phyloP scores from a whole-genome alignment of 306 rosid species.

The Acacia acuminata region DNA sequence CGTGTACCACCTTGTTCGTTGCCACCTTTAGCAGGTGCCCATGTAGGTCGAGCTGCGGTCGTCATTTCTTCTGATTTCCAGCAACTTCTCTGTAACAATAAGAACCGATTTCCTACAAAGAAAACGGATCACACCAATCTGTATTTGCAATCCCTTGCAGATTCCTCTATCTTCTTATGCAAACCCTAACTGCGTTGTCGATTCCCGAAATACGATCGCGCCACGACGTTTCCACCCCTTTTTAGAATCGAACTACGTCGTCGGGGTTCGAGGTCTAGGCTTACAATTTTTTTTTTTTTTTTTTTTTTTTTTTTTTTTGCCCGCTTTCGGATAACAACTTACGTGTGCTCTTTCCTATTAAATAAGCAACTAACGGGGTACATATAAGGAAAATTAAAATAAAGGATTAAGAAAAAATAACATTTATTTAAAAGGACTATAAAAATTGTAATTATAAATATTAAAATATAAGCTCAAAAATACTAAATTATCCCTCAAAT shows the following conservation, averaged over 20 bases:
- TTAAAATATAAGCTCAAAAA: no score
- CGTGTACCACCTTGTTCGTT: constrained; percentile 96
- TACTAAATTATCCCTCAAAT: no score
- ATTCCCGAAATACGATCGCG: not conserved
- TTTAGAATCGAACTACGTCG: not conserved
- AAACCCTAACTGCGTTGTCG: not conserved
- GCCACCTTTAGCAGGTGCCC: constrained; percentile 99
- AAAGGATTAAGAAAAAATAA: no score
- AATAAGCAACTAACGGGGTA: no score
- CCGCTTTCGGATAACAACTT: no score
- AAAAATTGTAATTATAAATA: no score
- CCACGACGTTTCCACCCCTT: not conserved
- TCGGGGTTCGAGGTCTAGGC: not conserved
- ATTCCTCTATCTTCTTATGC: not conserved
- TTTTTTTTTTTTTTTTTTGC: no score
- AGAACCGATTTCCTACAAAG: not conserved
- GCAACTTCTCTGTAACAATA: not conserved
- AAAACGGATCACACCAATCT: not conserved
- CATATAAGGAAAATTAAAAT: no score
- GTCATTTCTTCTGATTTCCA: constrained; percentile 54
- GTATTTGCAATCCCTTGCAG: not conserved
- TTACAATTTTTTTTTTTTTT: no score
- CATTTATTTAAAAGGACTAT: no score
- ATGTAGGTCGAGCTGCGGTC: constrained; percentile 95
- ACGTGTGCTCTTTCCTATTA: no score